These are phyloP conservation scores for Streptanthus diversifolius DNA, from an alignment of 345 rosid genomes.

Conservation along the genomic window DNA sequence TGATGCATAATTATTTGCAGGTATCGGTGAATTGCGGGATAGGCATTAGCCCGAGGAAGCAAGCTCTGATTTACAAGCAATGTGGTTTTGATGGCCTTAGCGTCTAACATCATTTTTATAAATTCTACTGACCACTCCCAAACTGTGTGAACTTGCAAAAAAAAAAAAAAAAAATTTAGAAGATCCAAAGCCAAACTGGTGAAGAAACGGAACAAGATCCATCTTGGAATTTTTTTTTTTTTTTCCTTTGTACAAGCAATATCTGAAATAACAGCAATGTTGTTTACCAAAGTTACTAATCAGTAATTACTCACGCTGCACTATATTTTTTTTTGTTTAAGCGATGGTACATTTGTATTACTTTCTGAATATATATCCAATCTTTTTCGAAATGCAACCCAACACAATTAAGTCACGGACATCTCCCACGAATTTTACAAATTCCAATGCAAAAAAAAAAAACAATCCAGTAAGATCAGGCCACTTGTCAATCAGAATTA, in stretches of 20 bases:
- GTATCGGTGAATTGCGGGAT: constrained; percentile 90
- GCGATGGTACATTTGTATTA: not conserved
- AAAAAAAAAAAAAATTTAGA: not conserved
- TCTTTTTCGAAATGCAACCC: not conserved
- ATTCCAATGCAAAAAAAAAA: not conserved
- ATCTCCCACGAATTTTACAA: not conserved
- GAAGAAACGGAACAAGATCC: constrained; percentile 14
- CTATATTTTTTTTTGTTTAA: no score
- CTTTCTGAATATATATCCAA: not conserved
- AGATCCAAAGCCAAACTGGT: constrained; percentile 25
- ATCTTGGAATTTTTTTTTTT: constrained; percentile 4
- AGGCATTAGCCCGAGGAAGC: constrained; percentile 90
- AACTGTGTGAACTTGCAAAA: not conserved
- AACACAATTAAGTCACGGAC: not conserved
- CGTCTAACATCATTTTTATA: constrained; percentile 39
- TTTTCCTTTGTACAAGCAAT: constrained; percentile 14
- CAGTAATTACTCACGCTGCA: not conserved
- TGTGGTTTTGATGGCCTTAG: constrained; percentile 96
- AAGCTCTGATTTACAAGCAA: constrained; percentile 83
- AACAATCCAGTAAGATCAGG: not conserved
- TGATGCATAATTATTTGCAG: constrained; percentile 44
- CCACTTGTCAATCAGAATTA: not conserved
- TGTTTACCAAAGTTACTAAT: constrained; percentile 12
- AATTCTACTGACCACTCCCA: constrained; percentile 24
- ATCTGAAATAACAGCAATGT: constrained; percentile 2